phyloP scores from a whole-genome alignment of 2,329 filamentous ascomycete species.

The Cladophialophora psammophila region DNA sequence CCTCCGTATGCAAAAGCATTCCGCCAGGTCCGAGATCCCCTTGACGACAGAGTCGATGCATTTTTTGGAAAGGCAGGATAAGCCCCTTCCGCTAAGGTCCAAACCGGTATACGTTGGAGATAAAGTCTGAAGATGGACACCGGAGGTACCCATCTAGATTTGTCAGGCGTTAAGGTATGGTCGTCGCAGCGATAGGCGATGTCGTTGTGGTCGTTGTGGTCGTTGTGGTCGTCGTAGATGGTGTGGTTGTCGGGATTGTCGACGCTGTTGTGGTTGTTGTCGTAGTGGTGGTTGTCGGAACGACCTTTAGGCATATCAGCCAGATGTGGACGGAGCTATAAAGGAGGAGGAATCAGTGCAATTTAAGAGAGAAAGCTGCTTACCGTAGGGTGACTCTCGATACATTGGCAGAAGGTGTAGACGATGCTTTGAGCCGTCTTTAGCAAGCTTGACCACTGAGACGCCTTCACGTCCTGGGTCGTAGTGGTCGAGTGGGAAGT shows the following conservation, averaged over 20 bases:
- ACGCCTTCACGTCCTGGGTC: not conserved
- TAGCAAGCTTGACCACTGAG: not conserved
- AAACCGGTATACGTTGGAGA: too few species aligned
- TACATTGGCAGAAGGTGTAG: not conserved
- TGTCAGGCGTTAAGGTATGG: too few species aligned
- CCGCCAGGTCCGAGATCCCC: too few species aligned
- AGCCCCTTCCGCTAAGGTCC: too few species aligned
- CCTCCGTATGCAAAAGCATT: too few species aligned
- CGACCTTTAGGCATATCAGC: not conserved
- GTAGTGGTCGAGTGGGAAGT: not conserved
- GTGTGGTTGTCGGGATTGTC: not conserved
- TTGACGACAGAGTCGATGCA: too few species aligned
- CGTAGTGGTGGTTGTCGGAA: not conserved
- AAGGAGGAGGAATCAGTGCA: not conserved
- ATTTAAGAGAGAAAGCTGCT: not conserved
- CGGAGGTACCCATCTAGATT: too few species aligned
- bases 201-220: not conserved
- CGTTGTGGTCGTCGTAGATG: not conserved
- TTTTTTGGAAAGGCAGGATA: too few species aligned
- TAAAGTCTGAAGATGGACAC: too few species aligned
- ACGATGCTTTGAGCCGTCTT: not conserved
- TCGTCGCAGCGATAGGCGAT: too few species aligned
- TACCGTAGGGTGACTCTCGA: slow-evolving; percentile 2
- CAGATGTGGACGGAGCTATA: not conserved
- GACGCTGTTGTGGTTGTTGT: not conserved